Percentiles rank a stretch among this genome's conserved stretches.
phyloP scores from a whole-genome alignment of 192 early-diverging fungal genomes.

The Coemansia sp. region DNA sequence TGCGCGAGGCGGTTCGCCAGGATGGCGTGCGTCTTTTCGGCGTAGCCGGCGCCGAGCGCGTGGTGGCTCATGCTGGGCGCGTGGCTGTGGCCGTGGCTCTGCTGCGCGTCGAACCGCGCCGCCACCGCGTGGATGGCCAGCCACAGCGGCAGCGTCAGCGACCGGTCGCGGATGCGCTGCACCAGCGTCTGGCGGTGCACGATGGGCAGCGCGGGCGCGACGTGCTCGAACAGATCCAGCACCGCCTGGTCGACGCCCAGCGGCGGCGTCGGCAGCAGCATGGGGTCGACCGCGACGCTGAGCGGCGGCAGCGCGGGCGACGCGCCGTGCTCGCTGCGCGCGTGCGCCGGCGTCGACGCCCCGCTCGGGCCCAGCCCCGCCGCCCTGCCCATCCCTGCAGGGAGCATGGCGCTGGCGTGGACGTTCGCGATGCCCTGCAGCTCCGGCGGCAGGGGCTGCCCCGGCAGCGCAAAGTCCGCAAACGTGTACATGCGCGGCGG shows the following conservation, averaged over 20 bases:
- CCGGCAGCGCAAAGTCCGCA: conserved; percentile 50
- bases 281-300: conserved; percentile 25
- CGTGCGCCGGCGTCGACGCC: conserved; percentile 26
- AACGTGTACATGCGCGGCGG: conserved; percentile 57
- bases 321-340: conserved; percentile 18
- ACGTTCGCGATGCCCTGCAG: conserved; percentile 35
- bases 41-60: conserved; percentile 30
- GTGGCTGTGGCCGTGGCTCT: too few relatives aligned
- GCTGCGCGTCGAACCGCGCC: conserved; percentile 29
- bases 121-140: conserved; percentile 53
- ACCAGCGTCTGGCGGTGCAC: conserved; percentile 51
- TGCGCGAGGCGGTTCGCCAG: conserved; percentile 35
- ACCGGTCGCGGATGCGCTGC: conserved; percentile 39
- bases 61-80: conserved; percentile 1
- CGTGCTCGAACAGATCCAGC: conserved; percentile 44
- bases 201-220: conserved; percentile 41
- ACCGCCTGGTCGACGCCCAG: conserved; percentile 53
- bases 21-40: conserved; percentile 49
- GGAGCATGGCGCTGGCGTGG: conserved; percentile 45
- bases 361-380: conserved; percentile 23
- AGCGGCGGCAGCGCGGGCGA: conserved; percentile 42
- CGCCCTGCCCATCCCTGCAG: not conserved
- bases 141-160: conserved; percentile 48
- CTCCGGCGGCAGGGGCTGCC: conserved; percentile 54
- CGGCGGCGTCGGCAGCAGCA: conserved; percentile 36